Evolutionary conservation across 169 alveolate species (phyloP).

Genomic region (Eimeria sp.): DNA sequence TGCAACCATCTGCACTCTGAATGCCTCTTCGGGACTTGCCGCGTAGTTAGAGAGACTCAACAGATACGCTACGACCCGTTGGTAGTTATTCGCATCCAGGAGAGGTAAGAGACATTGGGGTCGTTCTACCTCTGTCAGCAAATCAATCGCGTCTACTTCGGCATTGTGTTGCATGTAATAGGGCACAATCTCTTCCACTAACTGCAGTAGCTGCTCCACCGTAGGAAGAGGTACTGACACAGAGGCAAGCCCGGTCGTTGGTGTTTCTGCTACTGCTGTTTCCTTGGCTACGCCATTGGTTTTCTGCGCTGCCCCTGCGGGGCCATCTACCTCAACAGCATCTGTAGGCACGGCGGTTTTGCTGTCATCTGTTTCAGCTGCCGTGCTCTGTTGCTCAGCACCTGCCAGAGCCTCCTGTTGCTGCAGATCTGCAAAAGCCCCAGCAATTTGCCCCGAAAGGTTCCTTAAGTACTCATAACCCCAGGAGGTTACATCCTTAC

Average conservation of each 20-base stretch:
- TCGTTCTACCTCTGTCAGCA: constrained; percentile 91
- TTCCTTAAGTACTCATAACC: constrained; percentile 78
- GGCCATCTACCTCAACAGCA: constrained; percentile 19
- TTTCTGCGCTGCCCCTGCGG: not conserved
- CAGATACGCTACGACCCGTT: constrained; percentile 88
- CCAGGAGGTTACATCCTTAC: constrained; percentile 74
- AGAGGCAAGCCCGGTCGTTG: constrained; percentile 58
- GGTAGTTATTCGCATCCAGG: constrained; percentile 89
- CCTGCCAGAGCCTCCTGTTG: constrained; percentile 49
- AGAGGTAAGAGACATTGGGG: constrained; percentile 87
- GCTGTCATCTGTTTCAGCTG: constrained; percentile 9
- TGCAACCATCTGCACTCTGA: constrained; percentile 84
- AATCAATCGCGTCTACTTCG: constrained; percentile 92
- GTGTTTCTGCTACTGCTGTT: not conserved
- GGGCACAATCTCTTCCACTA: constrained; percentile 91
- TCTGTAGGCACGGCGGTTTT: not conserved
- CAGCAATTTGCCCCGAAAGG: constrained; percentile 77
- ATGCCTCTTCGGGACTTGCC: constrained; percentile 87
- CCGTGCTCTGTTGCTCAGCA: constrained; percentile 30
- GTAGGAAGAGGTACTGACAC: constrained; percentile 71
- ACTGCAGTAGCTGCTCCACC: constrained; percentile 72
- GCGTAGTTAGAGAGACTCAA: constrained; percentile 88
- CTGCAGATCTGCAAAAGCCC: constrained; percentile 81
- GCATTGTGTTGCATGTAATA: constrained; percentile 92
- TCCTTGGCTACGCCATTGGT: constrained; percentile 3